Evolutionary conservation across 805 yeast species (phyloP).

Genomic region (Maudiozyma saulgeensis): DNA sequence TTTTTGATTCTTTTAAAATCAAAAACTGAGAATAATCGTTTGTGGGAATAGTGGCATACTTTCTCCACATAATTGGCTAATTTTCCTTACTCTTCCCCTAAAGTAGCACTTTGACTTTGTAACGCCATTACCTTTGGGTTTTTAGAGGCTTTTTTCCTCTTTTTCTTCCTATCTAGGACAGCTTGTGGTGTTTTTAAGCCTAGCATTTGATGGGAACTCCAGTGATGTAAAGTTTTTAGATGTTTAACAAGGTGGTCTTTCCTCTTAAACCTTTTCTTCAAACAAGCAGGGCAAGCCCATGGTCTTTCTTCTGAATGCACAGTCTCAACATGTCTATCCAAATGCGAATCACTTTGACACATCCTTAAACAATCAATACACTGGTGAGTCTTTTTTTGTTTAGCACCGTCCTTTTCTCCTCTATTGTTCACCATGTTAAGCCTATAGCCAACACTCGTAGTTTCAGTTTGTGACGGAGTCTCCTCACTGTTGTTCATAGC

Average conservation of each 20-base stretch:
- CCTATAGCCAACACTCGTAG: background rate
- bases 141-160: background rate
- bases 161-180: background rate
- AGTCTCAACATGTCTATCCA: background rate
- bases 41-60: no score
- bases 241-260: background rate
- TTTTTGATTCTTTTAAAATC: no score
- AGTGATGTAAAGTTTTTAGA: background rate
- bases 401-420: background rate
- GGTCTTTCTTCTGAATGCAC: background rate
- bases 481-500: no score
- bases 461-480: background rate
- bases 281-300: background rate
- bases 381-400: background rate
- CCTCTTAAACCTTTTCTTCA: background rate
- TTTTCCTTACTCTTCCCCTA: no score
- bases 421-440: background rate
- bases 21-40: no score
- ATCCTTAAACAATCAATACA: background rate
- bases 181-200: background rate
- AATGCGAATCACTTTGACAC: background rate
- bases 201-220: background rate
- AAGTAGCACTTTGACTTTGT: no score
- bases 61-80: no score
- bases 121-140: no score